phyloP scores from a whole-genome alignment of 2,329 filamentous ascomycete genomes.

The Elsinoe fawcettii region DNA sequence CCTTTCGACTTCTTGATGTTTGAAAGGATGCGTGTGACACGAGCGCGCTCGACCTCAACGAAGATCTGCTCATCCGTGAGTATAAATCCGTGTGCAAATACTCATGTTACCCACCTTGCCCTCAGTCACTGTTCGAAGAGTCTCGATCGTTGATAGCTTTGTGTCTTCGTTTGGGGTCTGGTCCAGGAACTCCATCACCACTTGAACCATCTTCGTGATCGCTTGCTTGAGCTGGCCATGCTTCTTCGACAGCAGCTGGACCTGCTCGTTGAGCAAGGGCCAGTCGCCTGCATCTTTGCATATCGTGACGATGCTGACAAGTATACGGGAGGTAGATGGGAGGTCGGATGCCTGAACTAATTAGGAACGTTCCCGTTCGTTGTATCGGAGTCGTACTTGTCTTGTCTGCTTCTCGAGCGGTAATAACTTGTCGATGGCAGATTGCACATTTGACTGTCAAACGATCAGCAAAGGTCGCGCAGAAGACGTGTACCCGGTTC shows the following conservation, averaged over 20 bases:
- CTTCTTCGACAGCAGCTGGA: constrained; percentile 94
- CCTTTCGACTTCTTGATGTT: constrained; percentile 97
- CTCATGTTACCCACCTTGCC: constrained; percentile 60
- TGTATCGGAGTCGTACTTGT: constrained; percentile 56
- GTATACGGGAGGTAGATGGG: constrained; percentile 81
- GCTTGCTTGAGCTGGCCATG: constrained; percentile 99
- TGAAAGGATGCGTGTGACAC: constrained; percentile 88
- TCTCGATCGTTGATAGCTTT: constrained; percentile 91
- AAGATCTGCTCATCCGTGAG: constrained; percentile 62
- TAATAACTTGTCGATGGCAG: constrained; percentile 87
- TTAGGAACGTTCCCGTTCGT: background rate
- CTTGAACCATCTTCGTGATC: constrained; percentile 98
- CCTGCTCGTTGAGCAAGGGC: constrained; percentile 93
- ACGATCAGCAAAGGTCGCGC: constrained; percentile 24
- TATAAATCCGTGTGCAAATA: background rate
- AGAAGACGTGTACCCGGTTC: constrained; percentile 21
- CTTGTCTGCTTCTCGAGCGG: constrained; percentile 92
- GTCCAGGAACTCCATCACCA: constrained; percentile 85
- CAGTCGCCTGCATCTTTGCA: constrained; percentile 91
- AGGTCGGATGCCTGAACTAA: constrained; percentile 77
- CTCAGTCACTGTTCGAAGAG: constrained; percentile 89
- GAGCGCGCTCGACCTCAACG: constrained; percentile 94
- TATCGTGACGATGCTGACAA: constrained; percentile 84
- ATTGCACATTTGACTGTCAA: constrained; percentile 64
- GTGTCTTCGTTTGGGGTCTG: constrained; percentile 75